Base-by-base conservation (phyloP, 805 yeast species). In the Candida silvicultrix region DNA sequence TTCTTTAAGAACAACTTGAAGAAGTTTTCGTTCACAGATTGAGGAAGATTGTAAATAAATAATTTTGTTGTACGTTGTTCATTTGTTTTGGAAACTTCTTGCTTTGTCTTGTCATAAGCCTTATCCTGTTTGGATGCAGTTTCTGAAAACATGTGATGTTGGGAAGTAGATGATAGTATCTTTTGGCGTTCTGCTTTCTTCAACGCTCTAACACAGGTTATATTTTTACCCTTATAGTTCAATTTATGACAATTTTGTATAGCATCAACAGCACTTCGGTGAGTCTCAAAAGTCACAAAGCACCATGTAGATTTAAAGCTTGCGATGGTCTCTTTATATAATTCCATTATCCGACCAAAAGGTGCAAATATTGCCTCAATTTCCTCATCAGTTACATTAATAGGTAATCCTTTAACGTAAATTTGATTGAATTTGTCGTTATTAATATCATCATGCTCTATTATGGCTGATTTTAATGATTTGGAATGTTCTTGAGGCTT, bases 321-420 rank as follows among this genome's bases (percentile, higher is more conserved):
- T n/a, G 60, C 62, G 16, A 63, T 59, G 15, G 61, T 57, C 2
- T 88, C 87, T 54, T 81, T 65, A 44, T 73, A 78, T 12, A 78
- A 67, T 1, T 76, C 69, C 20, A 72, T 76, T 31, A 85, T 70
- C 4, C 64, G 63, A 29, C 83, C 81, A 53, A 70, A 77, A 32
- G 65, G 50, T 8, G 63, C 52, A 53, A 85, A 79, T 37, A 77
- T 61, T 19, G 62, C 55, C 3, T 66, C 45, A 32, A 84, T 60
- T 22, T 65, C 68, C n/a, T 62, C 63, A 49, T 68, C 71, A 20
- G 72, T 57, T 5, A 63, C 59, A 15, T 63, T 57, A 11, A 64
- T 43, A 2, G 80, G 77, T 39, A 79, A 62, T 42, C 77, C 74
- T 51, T 69, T 72, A 21, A 80, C 71, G 49, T 80, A 77, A 40